Base-by-base conservation (phyloP, 2,329 filamentous ascomycete genomes). In the Sarocladiaceae sp. region DNA sequence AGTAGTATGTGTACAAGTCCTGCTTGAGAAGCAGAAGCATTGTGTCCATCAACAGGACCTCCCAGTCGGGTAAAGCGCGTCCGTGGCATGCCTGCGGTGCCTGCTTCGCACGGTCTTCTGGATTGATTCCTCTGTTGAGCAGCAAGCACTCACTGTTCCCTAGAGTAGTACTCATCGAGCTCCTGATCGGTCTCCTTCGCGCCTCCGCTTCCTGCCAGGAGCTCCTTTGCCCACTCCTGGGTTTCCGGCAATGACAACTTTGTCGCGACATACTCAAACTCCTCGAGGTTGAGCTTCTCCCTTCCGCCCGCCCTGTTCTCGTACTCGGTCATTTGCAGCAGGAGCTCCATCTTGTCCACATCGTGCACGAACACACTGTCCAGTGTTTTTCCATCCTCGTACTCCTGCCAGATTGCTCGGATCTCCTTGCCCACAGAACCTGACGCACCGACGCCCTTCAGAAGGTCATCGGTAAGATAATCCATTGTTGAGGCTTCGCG, bases 321-420 rank as follows among this genome's bases (percentile, higher is more conserved):
- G 64, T 99, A 99, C 70, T 99, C 94, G 26, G 96, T 75, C 88
- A 97, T 97, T 74, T 99, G 94, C 64, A 96, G 73, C 55, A 99
- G 72, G 58, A 99, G 75, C 73, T 99, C 94, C 68, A 99, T 84
- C 83, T 97, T 97, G 72, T 99, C 94, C 54, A 99, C 83, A 67
- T 99, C 94, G 67, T 99, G 94, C 39, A 99, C 94, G 57, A 93
- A 97, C 55, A 85, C 78, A 59, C 87, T 89, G 66, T 99, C 93
- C 13, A 86, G 72, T 8, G 94, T 97, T 71, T 86, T 64, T 17
- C 84, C 85, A 61, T 94, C 90, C 70, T 99, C 94, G 65, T 99
- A 99, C 70, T 99, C 94, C 64, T 95, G 86, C 90, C 94, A 99
- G 49, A 97, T 79, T 8, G 78, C 81, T 54, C 86, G 78, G 25